Base-by-base conservation (phyloP, 257 asterid species). In the Fraxinus quadrangulata region DNA sequence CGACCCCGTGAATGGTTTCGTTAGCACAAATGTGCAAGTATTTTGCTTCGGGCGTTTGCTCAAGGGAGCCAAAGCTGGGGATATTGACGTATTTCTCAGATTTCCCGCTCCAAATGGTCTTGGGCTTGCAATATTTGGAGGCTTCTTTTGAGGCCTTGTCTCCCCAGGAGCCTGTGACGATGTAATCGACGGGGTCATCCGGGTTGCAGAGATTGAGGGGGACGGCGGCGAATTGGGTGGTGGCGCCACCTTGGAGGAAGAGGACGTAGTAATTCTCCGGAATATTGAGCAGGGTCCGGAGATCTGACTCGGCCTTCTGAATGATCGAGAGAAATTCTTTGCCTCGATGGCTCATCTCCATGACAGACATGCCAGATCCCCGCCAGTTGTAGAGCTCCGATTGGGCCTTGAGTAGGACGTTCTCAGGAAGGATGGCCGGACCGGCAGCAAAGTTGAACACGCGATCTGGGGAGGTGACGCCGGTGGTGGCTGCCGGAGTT, bases 341-440 rank as follows among this genome's bases (percentile, higher is more conserved):
- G 0, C 99, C 99, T 21, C 99, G 94, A 86, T 94, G 97, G 89
- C 97, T 92, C 99, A 94, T 94, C 86, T 94, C 99, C 96, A 91
- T 91, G 47, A 94, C 97, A 34, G 99, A 94, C 97, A 94, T 92
- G 84, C 99, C 99, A 36, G 87, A 89, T 67, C 90, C 94, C 42
- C 86, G 87, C 97, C 97, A 94, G 90, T 90, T 80, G 76, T 90
- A 88, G 81, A 94, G 96, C 81, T 94, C 99, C 0, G 95, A 87
- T 80, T 94, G 96, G 63, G 99, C 97, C 73, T 84, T 88, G 59
- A 84, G 90, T 73, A 94, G 94, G 83, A 92, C 99, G 40, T 85
- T 90, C 67, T 92, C 97, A 2, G 97, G 99, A 47, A 94, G 96
- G 17, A 86, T 87, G 72, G 98, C 98, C 36, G 98, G 98, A 10